Conservation (phyloP, 768 basidiomycete genomes). For the Amanita rubescens region DNA sequence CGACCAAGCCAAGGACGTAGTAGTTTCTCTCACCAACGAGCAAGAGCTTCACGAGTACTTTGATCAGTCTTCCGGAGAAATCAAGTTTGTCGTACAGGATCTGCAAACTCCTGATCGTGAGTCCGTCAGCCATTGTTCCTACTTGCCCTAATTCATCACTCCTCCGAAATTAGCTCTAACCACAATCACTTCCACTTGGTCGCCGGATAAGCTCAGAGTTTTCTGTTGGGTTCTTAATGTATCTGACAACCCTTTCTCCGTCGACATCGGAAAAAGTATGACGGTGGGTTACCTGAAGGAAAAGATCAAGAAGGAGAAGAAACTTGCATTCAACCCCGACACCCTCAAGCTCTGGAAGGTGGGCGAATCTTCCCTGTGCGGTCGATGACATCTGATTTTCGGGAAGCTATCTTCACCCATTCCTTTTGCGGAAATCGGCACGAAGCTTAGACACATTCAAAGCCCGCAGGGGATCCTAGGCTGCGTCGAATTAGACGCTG, state of each 20-base stretch:
- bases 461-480: slow-evolving; percentile 7
- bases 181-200: slow-evolving; percentile 7
- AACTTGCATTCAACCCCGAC: slow-evolving; percentile 10
- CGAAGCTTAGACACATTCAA: slow-evolving; percentile 6
- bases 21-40: neutral
- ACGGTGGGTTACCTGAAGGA: slow-evolving; percentile 9
- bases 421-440: slow-evolving; percentile 5
- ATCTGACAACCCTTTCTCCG: slow-evolving; percentile 9
- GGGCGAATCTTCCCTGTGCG: slow-evolving; percentile 6
- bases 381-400: too few species aligned
- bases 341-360: too few species aligned
- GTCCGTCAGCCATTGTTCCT: slow-evolving; percentile 3
- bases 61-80: too few species aligned
- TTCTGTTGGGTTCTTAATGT: slow-evolving; percentile 15
- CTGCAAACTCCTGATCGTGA: slow-evolving; percentile 7
- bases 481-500: slow-evolving; percentile 5
- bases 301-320: slow-evolving; percentile 10
- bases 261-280: slow-evolving; percentile 10
- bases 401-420: slow-evolving; percentile 12
- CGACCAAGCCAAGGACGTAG: neutral
- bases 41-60: neutral
- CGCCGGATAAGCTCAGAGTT: slow-evolving; percentile 7
- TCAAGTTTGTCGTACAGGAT: slow-evolving; percentile 8
- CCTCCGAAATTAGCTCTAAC: slow-evolving; percentile 3
- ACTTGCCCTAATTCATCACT: neutral